A percentile compares a stretch with the other conserved stretches of the same genome.
These are phyloP conservation scores for Triticum urartu DNA, from an alignment of 176 grass and related monocot species.

Conservation along the genomic window DNA sequence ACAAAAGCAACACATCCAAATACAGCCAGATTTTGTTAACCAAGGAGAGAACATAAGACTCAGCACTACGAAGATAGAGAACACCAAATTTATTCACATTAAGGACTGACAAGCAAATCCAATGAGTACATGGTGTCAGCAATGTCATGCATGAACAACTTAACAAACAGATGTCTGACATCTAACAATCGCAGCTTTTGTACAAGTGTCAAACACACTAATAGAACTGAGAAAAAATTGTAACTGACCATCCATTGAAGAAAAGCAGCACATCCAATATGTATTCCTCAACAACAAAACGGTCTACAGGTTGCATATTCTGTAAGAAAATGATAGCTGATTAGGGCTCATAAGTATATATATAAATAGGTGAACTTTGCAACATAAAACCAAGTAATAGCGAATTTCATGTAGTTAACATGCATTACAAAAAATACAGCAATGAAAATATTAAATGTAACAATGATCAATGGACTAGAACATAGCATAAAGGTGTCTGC, in stretches of 20 bases:
- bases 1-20: not conserved
- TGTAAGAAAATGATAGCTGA: constrained; percentile 47
- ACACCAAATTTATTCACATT: not conserved
- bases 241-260: constrained; percentile 98
- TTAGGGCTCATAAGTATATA: constrained; percentile 26
- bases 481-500: not conserved
- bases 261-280: constrained; percentile 97
- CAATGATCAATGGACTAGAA: constrained; percentile 8
- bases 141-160: constrained; percentile 23
- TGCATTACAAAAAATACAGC: not conserved
- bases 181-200: constrained; percentile 1
- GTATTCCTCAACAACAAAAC: constrained; percentile 96
- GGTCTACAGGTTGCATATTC: constrained; percentile 91
- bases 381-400: constrained; percentile 1
- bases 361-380: not conserved
- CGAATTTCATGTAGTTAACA: constrained; percentile 8
- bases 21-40: not conserved
- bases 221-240: constrained; percentile 1
- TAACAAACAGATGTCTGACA: not conserved
- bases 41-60: not conserved
- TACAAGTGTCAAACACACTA: not conserved
- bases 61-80: constrained; percentile 12
- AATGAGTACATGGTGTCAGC: not conserved
- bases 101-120: constrained; percentile 17
- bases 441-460: constrained; percentile 12